Base-by-base conservation (phyloP, 2,329 filamentous ascomycete species). In the Macrophomina phaseolina region DNA sequence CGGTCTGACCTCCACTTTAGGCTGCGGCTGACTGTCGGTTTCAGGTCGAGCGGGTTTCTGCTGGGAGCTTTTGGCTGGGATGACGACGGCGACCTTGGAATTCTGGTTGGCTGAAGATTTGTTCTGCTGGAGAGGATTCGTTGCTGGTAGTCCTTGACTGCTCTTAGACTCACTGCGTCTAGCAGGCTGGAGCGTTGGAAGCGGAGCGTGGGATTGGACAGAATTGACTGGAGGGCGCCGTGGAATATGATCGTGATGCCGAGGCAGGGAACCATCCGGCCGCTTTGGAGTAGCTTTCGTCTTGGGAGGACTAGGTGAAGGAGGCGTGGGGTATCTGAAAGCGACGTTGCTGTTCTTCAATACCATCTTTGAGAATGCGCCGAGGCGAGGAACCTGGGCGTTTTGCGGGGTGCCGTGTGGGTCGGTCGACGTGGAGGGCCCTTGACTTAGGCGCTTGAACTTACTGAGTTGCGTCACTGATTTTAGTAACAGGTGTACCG, bases 331-430 rank as follows among this genome's bases (percentile, higher is more conserved):
- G 76, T 74, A 77, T 30, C 75, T 71, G 68, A 77, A 81, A 12
- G 73, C 68, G 14, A 82, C 73, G 23, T 79, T 70, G 4, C 77
- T 79, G 36, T 73, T 73, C 30, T 80, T 80, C 51, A 87, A 71
- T 64, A 88, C 79, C 82, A 86, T 83, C 64, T 78, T 81, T 23
- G 85, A 84, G 72, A 89, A 87, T 1, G 82, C 77, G 66, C 84
- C 84, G 28, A 88, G 77, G 16, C 75, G 64, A 23, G 64, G 64
- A 12, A 34, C 34, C 23, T 42, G 48, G 1, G 53, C 53, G 28
- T 42, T 51, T 8, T 52, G 53, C 14, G 64, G n/a, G 23, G 46
- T 23, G 38, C 46, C 46, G 46, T 45, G 52, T 9, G 64, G 45
- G 18, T 45, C 38, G 34, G 45, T 40, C 46, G 49, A 16, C 12